These are phyloP conservation scores for Xylaria multiplex DNA, from an alignment of 2,329 filamentous ascomycete species.

Conservation along the genomic window DNA sequence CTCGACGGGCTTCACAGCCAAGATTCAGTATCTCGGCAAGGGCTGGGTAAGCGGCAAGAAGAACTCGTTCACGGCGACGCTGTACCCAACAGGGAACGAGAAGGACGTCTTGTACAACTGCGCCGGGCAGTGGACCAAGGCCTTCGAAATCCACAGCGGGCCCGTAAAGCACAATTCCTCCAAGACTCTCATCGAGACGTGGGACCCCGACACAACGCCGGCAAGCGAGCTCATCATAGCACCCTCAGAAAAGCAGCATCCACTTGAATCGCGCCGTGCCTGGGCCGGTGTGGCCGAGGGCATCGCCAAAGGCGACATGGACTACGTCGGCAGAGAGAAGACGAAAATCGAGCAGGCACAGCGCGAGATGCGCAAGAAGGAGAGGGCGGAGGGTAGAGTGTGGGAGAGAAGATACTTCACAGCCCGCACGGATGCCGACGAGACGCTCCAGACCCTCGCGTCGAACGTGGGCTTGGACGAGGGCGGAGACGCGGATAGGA, in stretches of 20 bases:
- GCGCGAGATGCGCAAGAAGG: slow-evolving; percentile 71
- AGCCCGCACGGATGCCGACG: slow-evolving; percentile 55
- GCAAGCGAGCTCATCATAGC: slow-evolving; percentile 49
- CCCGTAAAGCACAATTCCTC: slow-evolving; percentile 46
- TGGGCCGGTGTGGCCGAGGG: slow-evolving; percentile 81
- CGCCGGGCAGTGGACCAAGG: slow-evolving; percentile 57
- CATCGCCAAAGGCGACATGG: slow-evolving; percentile 79
- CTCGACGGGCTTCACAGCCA: slow-evolving; percentile 57
- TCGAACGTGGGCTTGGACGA: slow-evolving; percentile 57
- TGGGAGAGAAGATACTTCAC: slow-evolving; percentile 91
- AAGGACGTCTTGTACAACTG: slow-evolving; percentile 53
- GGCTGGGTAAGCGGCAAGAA: slow-evolving; percentile 57
- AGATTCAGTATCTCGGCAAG: slow-evolving; percentile 59
- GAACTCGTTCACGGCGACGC: slow-evolving; percentile 58
- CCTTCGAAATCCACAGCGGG: slow-evolving; percentile 50
- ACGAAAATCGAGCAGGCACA: slow-evolving; percentile 84
- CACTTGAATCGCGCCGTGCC: slow-evolving; percentile 81
- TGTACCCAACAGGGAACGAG: slow-evolving; percentile 54
- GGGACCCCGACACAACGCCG: slow-evolving; percentile 51
- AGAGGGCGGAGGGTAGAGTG: slow-evolving; percentile 66
- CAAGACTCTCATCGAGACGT: slow-evolving; percentile 50
- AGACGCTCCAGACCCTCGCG: slow-evolving; percentile 58
- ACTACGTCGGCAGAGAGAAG: slow-evolving; percentile 76
- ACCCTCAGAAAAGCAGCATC: slow-evolving; percentile 76
- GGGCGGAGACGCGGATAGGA: slow-evolving; percentile 68